Evolutionary conservation across 2,329 filamentous ascomycete species (phyloP).

Genomic region (Calonectria leucothoes): DNA sequence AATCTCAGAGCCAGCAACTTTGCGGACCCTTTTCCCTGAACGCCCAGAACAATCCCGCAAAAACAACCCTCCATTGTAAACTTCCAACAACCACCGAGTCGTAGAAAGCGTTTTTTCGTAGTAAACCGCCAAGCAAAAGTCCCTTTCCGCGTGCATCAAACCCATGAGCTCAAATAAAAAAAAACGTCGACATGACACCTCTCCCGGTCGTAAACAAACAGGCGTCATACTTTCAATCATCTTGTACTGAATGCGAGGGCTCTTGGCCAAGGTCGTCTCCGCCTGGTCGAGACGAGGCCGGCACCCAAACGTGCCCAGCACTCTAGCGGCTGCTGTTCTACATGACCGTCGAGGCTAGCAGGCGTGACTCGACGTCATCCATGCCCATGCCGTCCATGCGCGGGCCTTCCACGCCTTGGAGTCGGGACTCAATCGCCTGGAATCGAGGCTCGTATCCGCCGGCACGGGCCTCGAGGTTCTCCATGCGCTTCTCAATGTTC

Average conservation of each 20-base stretch:
- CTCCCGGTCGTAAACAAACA: conserved; percentile 4
- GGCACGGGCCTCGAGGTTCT: conserved; percentile 62
- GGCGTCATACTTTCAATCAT: conserved; percentile 21
- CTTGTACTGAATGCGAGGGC: conserved; percentile 1
- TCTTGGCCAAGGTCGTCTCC: conserved; percentile 7
- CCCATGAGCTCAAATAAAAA: conserved; percentile 20
- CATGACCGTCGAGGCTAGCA: conserved; percentile 57
- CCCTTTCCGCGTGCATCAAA: conserved; percentile 21
- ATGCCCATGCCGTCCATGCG: conserved; percentile 57
- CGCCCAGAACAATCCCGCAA: conserved; percentile 42
- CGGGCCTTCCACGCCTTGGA: conserved; percentile 56
- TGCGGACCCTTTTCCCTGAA: conserved; percentile 43
- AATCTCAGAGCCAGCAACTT: conserved; percentile 41
- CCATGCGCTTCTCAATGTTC: conserved; percentile 65
- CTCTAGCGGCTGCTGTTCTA: conserved; percentile 44
- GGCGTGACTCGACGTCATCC: conserved; percentile 58
- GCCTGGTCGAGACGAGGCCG: conserved; percentile 13
- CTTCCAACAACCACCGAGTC: conserved; percentile 24
- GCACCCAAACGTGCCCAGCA: conserved; percentile 14
- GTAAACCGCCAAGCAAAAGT: conserved; percentile 25
- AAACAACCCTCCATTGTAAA: conserved; percentile 33
- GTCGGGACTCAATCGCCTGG: conserved; percentile 55
- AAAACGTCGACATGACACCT: conserved; percentile 23
- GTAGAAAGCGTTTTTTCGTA: conserved; percentile 30
- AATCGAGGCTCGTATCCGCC: conserved; percentile 57